Evolutionary conservation across 1,284 basidiomycete species (phyloP).

Genomic region (Anthracocystis panici-leucophaei): DNA sequence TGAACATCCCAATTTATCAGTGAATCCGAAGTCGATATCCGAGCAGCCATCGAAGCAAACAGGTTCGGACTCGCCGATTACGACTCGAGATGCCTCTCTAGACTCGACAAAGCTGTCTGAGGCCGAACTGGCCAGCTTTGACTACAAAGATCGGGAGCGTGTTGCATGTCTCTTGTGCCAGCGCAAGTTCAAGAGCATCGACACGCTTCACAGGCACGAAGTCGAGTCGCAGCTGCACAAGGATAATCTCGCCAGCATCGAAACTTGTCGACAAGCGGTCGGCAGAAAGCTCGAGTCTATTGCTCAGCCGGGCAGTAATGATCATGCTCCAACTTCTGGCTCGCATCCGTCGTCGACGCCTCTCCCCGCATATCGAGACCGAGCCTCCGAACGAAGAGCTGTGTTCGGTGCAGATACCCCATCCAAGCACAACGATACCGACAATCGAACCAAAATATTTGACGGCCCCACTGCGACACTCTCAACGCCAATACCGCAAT

Average conservation of each 20-base stretch:
- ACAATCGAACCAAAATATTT: conserved; percentile 12
- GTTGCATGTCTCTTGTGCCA: conserved; percentile 53
- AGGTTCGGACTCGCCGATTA: neutral
- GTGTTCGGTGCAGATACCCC: conserved; percentile 45
- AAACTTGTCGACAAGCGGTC: conserved; percentile 34
- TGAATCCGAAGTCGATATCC: neutral
- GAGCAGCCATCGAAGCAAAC: neutral
- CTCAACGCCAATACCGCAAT: conserved; percentile 3
- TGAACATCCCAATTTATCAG: too few relatives aligned
- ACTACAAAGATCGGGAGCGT: conserved; percentile 41
- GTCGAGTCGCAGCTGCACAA: conserved; percentile 44
- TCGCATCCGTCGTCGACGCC: neutral
- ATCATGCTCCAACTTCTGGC: neutral
- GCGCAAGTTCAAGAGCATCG: conserved; percentile 47
- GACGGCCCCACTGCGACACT: conserved; percentile 17
- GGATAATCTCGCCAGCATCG: conserved; percentile 30
- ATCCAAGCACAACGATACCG: neutral
- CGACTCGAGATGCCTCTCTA: neutral
- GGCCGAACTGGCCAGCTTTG: conserved; percentile 17
- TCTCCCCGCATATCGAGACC: conserved; percentile 31
- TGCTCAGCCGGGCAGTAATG: neutral
- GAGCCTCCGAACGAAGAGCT: conserved; percentile 50
- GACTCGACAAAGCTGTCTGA: conserved; percentile 14
- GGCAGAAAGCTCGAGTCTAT: conserved; percentile 19
- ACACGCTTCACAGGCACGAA: conserved; percentile 38